These are phyloP conservation scores for Lobulomyces angularis DNA, from an alignment of 192 early-diverging fungal species.

Conservation along the genomic window DNA sequence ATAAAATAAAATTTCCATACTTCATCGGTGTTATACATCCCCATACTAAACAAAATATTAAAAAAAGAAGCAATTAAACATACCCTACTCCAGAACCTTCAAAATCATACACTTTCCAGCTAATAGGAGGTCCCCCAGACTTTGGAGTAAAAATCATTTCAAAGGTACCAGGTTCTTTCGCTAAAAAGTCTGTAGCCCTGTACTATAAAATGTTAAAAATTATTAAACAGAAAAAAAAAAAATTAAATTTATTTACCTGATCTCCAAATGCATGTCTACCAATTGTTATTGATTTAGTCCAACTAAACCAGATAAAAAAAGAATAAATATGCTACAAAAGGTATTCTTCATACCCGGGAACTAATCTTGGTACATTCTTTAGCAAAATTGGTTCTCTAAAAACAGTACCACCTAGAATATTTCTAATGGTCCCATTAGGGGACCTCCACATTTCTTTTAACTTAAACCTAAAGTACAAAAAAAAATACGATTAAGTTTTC, in stretches of 20 bases:
- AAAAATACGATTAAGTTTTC: background rate
- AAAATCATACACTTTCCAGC: slow-evolving; percentile 72
- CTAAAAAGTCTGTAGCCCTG: slow-evolving; percentile 91
- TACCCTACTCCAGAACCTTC: slow-evolving; percentile 54
- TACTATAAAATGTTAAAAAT: slow-evolving; percentile 55
- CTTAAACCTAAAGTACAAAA: slow-evolving; percentile 57
- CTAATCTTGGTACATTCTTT: slow-evolving; percentile 78
- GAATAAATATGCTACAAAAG: background rate
- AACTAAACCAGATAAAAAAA: no score
- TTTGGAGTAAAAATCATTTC: slow-evolving; percentile 82
- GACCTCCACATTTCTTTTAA: slow-evolving; percentile 98
- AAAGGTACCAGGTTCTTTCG: slow-evolving; percentile 76
- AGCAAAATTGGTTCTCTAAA: slow-evolving; percentile 97
- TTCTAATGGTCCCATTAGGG: slow-evolving; percentile 93
- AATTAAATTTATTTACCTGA: slow-evolving; percentile 44
- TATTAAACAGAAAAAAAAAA: no score
- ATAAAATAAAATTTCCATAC: slow-evolving; percentile 6
- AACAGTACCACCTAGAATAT: slow-evolving; percentile 92
- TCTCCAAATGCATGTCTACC: slow-evolving; percentile 96
- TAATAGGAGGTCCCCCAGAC: slow-evolving; percentile 57
- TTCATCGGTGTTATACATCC: slow-evolving; percentile 89
- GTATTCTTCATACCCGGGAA: no score
- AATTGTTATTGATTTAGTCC: slow-evolving; percentile 90
- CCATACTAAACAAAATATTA: slow-evolving; percentile 50
- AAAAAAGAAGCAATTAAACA: background rate